Percentiles rank a stretch among this genome's conserved stretches.
phyloP scores from a whole-genome alignment of 2,329 filamentous ascomycete genomes.

The Fusarium subglutinans region DNA sequence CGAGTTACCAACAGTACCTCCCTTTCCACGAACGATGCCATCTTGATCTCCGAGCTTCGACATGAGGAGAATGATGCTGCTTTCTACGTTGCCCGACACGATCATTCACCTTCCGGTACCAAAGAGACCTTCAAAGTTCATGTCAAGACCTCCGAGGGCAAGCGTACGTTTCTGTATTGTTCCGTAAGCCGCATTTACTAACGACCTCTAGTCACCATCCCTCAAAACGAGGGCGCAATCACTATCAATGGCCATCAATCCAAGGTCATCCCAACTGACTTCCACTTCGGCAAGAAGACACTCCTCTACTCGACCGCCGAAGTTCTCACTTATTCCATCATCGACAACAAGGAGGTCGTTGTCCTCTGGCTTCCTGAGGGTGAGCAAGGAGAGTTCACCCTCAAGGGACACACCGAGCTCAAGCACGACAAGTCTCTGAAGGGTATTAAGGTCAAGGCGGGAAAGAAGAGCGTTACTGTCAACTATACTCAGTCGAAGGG shows the following conservation, averaged over 20 bases:
- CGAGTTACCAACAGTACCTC: slow-evolving; percentile 48
- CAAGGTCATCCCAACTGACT: slow-evolving; percentile 70
- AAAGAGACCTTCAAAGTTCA: slow-evolving; percentile 63
- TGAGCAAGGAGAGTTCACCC: slow-evolving; percentile 63
- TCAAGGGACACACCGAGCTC: slow-evolving; percentile 48
- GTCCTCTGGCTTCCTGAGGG: slow-evolving; percentile 64
- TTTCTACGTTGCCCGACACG: slow-evolving; percentile 69
- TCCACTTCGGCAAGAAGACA: slow-evolving; percentile 60
- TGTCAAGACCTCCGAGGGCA: slow-evolving; percentile 65
- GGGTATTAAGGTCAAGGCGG: slow-evolving; percentile 52
- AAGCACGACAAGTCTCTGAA: slow-evolving; percentile 46
- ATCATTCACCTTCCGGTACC: slow-evolving; percentile 60
- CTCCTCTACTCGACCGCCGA: slow-evolving; percentile 66
- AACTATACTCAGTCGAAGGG: slow-evolving; percentile 61
- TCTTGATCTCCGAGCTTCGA: slow-evolving; percentile 64
- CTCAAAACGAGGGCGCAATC: slow-evolving; percentile 58
- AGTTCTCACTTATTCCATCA: slow-evolving; percentile 59
- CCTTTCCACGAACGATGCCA: slow-evolving; percentile 56
- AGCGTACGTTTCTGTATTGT: slow-evolving; percentile 15
- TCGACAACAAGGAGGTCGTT: slow-evolving; percentile 58
- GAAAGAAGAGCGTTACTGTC: slow-evolving; percentile 52
- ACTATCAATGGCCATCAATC: slow-evolving; percentile 68
- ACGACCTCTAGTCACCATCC: slow-evolving; percentile 54
- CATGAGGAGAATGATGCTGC: slow-evolving; percentile 65
- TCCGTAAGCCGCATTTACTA: background rate